Conservation (phyloP, 2,329 filamentous ascomycete species). For the Pseudogymnoascus sp. region DNA sequence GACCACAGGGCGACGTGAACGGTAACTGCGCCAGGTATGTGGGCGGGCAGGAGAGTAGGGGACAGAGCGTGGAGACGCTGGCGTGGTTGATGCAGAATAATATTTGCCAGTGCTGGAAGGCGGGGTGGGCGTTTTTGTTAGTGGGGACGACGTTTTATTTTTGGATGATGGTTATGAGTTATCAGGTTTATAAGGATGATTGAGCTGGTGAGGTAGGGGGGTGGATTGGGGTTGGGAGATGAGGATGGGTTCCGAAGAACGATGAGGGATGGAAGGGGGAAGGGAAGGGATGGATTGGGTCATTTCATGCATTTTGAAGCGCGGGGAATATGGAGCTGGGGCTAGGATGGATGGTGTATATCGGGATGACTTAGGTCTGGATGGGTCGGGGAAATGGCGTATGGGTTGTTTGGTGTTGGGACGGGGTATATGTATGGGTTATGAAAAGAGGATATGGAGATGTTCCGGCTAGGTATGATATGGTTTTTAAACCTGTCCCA, state of each 20-base stretch:
- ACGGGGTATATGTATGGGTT: not conserved
- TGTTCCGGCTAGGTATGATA: not conserved
- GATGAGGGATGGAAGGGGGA: not conserved
- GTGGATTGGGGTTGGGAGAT: not conserved
- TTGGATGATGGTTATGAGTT: constrained; percentile 63
- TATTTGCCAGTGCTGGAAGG: constrained; percentile 59
- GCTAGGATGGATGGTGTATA: not conserved
- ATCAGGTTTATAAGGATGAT: constrained; percentile 44
- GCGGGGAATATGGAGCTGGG: not conserved
- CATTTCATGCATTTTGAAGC: constrained; percentile 1
- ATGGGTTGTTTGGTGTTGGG: not conserved
- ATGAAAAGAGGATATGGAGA: not conserved
- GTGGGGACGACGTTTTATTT: constrained; percentile 52
- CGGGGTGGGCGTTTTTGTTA: constrained; percentile 55
- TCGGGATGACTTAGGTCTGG: not conserved
- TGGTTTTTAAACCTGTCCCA: not conserved
- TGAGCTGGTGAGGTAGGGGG: not conserved
- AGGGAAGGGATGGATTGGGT: not conserved
- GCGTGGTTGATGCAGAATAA: constrained; percentile 56
- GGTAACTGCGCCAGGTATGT: constrained; percentile 52
- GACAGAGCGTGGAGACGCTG: constrained; percentile 46
- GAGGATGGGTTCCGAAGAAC: not conserved
- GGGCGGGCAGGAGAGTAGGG: constrained; percentile 41
- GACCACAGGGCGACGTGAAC: constrained; percentile 49
- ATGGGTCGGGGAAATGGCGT: not conserved